Base-by-base conservation (phyloP, 2,329 filamentous ascomycete species). In the Diplocarpon mali region DNA sequence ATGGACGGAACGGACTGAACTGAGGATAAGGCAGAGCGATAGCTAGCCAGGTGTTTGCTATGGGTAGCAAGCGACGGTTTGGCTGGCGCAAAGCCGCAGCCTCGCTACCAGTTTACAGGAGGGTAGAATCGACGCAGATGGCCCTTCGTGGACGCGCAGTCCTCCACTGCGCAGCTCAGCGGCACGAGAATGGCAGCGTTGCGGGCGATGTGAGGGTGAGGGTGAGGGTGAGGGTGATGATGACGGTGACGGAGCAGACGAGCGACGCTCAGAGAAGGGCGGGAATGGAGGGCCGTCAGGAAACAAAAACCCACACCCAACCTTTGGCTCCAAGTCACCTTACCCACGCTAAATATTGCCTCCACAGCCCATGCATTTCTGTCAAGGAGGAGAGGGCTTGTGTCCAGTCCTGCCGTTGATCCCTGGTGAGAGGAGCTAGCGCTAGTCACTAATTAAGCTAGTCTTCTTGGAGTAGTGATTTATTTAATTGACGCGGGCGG, bases 51-150 rank as follows among this genome's bases (percentile, higher is more conserved):
- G 20, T 24, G 20, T 24, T 24, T n/a, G 20, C 4, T 24, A 24
- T 7, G 20, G 3, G 20, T 24, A 24, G 4, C 20, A 30, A 20
- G 14, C n/a, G 36, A 24, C 36, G 37, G 30, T 45, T 45, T 38
- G 31, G 38, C 13, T 42, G 46, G 42, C 36, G 46, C 42, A 39
- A 35, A 43, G 28, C 12, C 16, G 30, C 24, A 29, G 6, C 12
- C 24, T 14, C 11, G 30, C 30, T 32, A 32, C 30, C 30, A 7
- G 20, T 24, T n/a, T 24, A 24, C 20, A 24, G 20, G 20, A 7
- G 3, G 7, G 20, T 7, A 24, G 7, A 24, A 24, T 3, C 3
- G 20, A 24, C 7, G 20, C 20, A 24, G 7, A 24, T 3, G 7
- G 20, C 4, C 20, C 7, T 7, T 24, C 20, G 20, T 7, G 7